Evolutionary conservation across 2,329 filamentous ascomycete species (phyloP).

Genomic region (Fusarium sp.): DNA sequence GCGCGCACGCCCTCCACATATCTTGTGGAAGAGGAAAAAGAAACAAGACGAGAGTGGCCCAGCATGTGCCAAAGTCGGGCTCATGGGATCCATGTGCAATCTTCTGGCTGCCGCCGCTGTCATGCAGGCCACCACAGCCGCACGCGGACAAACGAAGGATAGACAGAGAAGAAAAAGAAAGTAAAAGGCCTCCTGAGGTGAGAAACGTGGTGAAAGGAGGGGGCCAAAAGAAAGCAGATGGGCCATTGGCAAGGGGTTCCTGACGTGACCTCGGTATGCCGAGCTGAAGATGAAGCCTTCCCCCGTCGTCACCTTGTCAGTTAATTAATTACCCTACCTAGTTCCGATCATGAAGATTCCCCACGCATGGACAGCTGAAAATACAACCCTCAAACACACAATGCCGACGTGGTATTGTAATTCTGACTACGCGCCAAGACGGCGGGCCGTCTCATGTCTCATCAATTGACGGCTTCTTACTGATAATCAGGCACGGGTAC

Average conservation of each 20-base stretch:
- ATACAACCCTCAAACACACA: not conserved
- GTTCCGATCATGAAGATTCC: not conserved
- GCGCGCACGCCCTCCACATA: conserved; percentile 25
- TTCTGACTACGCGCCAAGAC: conserved; percentile 1
- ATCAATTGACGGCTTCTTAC: not conserved
- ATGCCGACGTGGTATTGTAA: conserved; percentile 4
- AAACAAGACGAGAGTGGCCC: conserved; percentile 5
- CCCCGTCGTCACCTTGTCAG: not conserved
- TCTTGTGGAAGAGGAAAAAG: conserved; percentile 11
- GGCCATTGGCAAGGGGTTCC: conserved; percentile 1
- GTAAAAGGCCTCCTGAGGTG: conserved; percentile 4
- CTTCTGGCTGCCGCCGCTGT: conserved; percentile 11
- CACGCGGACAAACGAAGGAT: conserved; percentile 6
- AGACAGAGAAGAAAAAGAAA: conserved; percentile 16
- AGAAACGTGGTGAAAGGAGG: conserved; percentile 20
- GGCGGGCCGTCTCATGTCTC: conserved; percentile 3
- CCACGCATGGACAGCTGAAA: not conserved
- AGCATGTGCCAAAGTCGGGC: not conserved
- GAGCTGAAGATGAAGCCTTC: conserved; percentile 17
- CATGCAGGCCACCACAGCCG: conserved; percentile 36
- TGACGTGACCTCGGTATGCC: conserved; percentile 6
- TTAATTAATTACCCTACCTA: not conserved
- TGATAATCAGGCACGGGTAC: conserved; percentile 4
- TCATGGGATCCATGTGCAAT: conserved; percentile 36
- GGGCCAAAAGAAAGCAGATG: conserved; percentile 16